A percentile compares a stretch with the other conserved stretches of the same genome.
These are phyloP conservation scores for Monosporascus sp. DNA, from an alignment of 2,329 filamentous ascomycete genomes.

Conservation along the genomic window DNA sequence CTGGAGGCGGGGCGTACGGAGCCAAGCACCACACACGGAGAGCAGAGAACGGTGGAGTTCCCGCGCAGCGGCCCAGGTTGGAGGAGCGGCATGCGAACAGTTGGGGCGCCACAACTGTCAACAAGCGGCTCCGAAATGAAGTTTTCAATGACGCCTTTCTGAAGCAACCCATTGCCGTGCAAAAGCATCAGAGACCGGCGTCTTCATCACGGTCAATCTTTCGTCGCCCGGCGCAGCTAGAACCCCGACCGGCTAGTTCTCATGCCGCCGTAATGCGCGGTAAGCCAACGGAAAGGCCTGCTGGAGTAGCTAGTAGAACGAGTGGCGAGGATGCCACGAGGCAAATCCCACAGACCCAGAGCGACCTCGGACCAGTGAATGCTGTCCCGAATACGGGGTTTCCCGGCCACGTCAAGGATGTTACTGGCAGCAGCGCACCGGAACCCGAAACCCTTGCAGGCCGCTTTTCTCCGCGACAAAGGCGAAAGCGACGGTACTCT, in stretches of 20 bases:
- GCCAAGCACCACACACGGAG: constrained; percentile 10
- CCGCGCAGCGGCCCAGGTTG: constrained; percentile 34
- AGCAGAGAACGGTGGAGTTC: constrained; percentile 6
- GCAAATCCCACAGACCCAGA: constrained; percentile 26
- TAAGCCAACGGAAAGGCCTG: constrained; percentile 4
- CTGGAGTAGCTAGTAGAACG: constrained; percentile 2
- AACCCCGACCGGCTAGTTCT: constrained; percentile 40
- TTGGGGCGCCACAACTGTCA: constrained; percentile 91
- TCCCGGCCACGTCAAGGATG: constrained; percentile 41
- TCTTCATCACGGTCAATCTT: constrained; percentile 60
- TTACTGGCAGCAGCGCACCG: constrained; percentile 60
- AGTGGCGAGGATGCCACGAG: constrained; percentile 20
- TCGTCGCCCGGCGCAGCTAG: constrained; percentile 39
- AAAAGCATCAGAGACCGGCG: constrained; percentile 64
- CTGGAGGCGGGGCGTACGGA: constrained; percentile 17
- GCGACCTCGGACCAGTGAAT: constrained; percentile 27
- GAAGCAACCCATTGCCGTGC: constrained; percentile 75
- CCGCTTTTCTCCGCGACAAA: constrained; percentile 35
- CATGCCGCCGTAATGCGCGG: constrained; percentile 22
- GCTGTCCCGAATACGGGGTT: constrained; percentile 29
- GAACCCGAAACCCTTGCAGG: constrained; percentile 52
- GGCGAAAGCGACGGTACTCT: constrained; percentile 71
- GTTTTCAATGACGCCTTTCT: constrained; percentile 90
- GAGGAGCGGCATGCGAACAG: constrained; percentile 56
- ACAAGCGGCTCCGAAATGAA: constrained; percentile 80